Conservation (phyloP, 495 filamentous ascomycete genomes). For the Aspergillus egyptiacus region DNA sequence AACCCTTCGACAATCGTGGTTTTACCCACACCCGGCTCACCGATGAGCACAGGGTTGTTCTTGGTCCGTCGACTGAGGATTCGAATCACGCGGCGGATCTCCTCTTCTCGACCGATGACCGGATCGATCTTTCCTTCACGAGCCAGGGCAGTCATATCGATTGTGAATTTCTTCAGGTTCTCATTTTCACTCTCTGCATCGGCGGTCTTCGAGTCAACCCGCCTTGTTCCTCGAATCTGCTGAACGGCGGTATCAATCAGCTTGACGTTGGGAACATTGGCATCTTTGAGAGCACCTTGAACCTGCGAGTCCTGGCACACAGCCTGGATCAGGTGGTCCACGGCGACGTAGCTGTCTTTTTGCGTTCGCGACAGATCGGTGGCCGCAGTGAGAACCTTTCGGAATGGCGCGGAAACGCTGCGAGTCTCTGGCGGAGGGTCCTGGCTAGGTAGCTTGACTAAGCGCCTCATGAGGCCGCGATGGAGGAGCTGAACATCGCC, state of each 20-base stretch:
- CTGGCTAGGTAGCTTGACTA: constrained; percentile 88
- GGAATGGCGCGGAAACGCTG: constrained; percentile 70
- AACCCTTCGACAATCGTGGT: constrained; percentile 97
- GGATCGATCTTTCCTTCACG: constrained; percentile 97
- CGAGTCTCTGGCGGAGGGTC: constrained; percentile 88
- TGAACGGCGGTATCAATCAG: constrained; percentile 81
- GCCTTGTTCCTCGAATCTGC: constrained; percentile 81
- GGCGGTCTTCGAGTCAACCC: constrained; percentile 92
- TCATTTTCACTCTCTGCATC: constrained; percentile 87
- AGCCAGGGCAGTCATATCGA: constrained; percentile 92
- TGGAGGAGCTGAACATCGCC: constrained; percentile 87
- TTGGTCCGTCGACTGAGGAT: constrained; percentile 93
- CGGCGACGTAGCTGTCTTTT: constrained; percentile 88
- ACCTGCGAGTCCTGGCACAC: constrained; percentile 73
- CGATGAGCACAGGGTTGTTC: constrained; percentile 95
- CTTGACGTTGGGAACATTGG: constrained; percentile 87
- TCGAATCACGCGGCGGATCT: constrained; percentile 88
- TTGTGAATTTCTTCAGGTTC: constrained; percentile 93
- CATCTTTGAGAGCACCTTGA: constrained; percentile 67
- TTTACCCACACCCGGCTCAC: constrained; percentile 97
- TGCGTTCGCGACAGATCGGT: constrained; percentile 92
- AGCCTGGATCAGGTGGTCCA: constrained; percentile 86
- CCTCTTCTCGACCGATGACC: constrained; percentile 94
- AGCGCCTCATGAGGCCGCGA: constrained; percentile 78
- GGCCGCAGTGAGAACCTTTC: constrained; percentile 73